A percentile compares a stretch with the other conserved stretches of the same genome.
Evolutionary conservation across 768 basidiomycete species (phyloP).

Genomic region (Gelatoporia subvermispora): DNA sequence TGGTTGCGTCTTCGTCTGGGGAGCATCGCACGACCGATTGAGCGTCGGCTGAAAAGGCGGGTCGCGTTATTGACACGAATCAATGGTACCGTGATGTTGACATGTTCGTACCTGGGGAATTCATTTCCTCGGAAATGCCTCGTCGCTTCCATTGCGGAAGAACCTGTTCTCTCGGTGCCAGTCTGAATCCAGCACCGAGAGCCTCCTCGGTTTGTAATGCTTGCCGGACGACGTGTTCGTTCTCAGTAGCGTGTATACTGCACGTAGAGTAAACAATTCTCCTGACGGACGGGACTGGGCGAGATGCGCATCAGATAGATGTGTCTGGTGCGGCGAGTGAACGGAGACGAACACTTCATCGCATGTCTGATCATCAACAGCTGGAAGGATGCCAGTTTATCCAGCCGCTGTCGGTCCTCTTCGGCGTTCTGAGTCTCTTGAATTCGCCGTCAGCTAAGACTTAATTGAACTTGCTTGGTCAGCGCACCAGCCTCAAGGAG

Average conservation of each 20-base stretch:
- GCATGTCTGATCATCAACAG: slow-evolving; percentile 89
- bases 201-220: slow-evolving; percentile 75
- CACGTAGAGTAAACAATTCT: slow-evolving; percentile 98
- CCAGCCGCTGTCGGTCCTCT: slow-evolving; percentile 62
- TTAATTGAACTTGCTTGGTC: neutral
- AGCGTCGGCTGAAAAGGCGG: slow-evolving; percentile 43
- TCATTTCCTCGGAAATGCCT: slow-evolving; percentile 65
- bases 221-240: slow-evolving; percentile 83
- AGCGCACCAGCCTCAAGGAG: slow-evolving; percentile 66
- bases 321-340: neutral
- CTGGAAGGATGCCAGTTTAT: slow-evolving; percentile 85
- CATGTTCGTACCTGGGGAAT: slow-evolving; percentile 39
- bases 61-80: neutral
- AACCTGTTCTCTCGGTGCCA: slow-evolving; percentile 64
- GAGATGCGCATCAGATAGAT: neutral
- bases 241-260: slow-evolving; percentile 85
- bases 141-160: slow-evolving; percentile 81
- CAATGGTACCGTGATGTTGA: neutral
- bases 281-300: slow-evolving; percentile 65
- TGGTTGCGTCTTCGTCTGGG: slow-evolving; percentile 81
- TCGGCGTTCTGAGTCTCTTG: slow-evolving; percentile 57
- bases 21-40: slow-evolving; percentile 65
- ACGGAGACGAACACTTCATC: slow-evolving; percentile 71
- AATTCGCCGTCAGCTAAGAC: slow-evolving; percentile 1
- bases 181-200: slow-evolving; percentile 47